Base-by-base conservation (phyloP, 169 alveolate species). In the Amoebophrya sp. region DNA sequence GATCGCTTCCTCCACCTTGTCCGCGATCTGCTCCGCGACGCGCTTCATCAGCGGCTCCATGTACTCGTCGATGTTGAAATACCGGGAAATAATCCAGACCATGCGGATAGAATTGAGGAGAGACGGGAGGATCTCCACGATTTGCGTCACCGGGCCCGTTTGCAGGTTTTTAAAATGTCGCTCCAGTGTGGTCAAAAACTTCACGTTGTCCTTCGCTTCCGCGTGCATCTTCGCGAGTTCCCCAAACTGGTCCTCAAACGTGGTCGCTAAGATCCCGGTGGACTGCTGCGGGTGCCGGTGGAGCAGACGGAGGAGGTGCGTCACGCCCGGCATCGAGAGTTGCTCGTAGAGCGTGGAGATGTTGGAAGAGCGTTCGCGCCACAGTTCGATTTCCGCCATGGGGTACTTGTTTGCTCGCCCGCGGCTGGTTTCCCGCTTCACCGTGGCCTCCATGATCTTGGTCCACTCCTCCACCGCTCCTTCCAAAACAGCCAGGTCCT, bases 161-260 rank as follows among this genome's bases (percentile, higher is more conserved):
- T 92, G 94, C 54, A 94, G 89, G 55, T 92, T 93, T 90, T 93
- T 93, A 93, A 94, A 93, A 77, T 94, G 95, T 35, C 91, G 89
- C 94, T 97, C 99, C 55, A 97, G 94, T 32, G 99, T 97, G 91
- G 97, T 95, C 93, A 97, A 93, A 93, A 97, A 97, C 94, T 97
- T 96, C 47, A 97, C 97, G 55, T 96, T 96, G 94, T 96, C 98
- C 94, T 96, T 96, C 66, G 99, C 98, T 91, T 97, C 97, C 54
- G 96, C 96, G 40, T 96, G 96, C 91, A 96, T 94, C 93, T 96
- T 95, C 93, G 96, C 96, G 93, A 97, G 95, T 90, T 95, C 97
- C 47, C 92, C 93, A 35, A 91, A 54, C 55, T 89, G 53, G 29
- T 93, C 94, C 92, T 91, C 88, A 77, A 92, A 92, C 29, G 40